Percentiles rank a stretch among this genome's conserved stretches.
Conservation (phyloP, 768 basidiomycete genomes). For the Psilocybe sp. region DNA sequence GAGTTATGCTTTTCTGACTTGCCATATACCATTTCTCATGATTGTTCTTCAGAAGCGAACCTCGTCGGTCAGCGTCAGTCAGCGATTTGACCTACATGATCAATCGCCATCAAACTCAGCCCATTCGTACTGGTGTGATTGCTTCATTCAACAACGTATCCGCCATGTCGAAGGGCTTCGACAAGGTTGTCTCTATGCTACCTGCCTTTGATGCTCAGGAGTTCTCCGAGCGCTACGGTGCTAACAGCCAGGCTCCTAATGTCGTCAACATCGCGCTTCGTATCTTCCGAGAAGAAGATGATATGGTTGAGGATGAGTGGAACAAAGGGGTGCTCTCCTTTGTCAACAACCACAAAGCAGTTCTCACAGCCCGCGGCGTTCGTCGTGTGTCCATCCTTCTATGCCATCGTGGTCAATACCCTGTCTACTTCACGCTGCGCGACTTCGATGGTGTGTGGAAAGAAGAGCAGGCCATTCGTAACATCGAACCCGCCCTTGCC, state of each 20-base stretch:
- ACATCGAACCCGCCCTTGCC: slow-evolving; percentile 96
- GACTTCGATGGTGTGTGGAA: slow-evolving; percentile 72
- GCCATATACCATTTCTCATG: slow-evolving; percentile 4
- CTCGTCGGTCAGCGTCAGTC: slow-evolving; percentile 83
- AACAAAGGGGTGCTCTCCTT: slow-evolving; percentile 68
- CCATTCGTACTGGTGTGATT: slow-evolving; percentile 86
- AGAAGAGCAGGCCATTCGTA: slow-evolving; percentile 95
- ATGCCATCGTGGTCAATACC: slow-evolving; percentile 89
- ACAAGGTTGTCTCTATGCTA: slow-evolving; percentile 67
- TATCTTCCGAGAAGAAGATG: slow-evolving; percentile 78
- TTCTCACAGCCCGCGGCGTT: slow-evolving; percentile 74
- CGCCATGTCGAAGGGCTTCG: slow-evolving; percentile 70
- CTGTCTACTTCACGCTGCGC: slow-evolving; percentile 91
- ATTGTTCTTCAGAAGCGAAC: slow-evolving; percentile 42
- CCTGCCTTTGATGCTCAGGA: slow-evolving; percentile 74
- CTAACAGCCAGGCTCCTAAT: slow-evolving; percentile 75
- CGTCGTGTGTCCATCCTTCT: slow-evolving; percentile 91
- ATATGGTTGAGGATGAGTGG: slow-evolving; percentile 76
- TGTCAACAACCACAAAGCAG: slow-evolving; percentile 61
- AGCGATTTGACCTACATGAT: slow-evolving; percentile 95
- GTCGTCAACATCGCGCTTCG: slow-evolving; percentile 94
- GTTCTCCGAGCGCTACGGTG: slow-evolving; percentile 73
- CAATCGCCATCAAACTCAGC: slow-evolving; percentile 81
- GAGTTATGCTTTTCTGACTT: slow-evolving; percentile 9
- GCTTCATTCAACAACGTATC: slow-evolving; percentile 82